phyloP scores from a whole-genome alignment of 106 monocot species.

The Agapanthus africanus region DNA sequence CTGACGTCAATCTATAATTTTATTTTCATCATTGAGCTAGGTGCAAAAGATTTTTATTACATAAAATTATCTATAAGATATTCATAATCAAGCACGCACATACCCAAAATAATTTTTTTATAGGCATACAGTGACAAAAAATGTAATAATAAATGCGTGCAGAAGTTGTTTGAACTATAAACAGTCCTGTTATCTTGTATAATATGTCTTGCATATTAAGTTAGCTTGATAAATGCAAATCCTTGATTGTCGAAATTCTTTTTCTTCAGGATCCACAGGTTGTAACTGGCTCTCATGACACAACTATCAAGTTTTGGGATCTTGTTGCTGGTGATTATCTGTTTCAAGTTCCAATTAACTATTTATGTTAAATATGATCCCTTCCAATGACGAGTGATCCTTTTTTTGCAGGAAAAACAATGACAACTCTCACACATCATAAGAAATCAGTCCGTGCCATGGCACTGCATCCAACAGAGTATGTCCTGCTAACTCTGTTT shows the following conservation, averaged over 20 bases:
- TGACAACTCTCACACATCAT: slow-evolving; percentile 87
- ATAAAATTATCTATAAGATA: neutral
- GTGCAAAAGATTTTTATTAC: too few relatives aligned
- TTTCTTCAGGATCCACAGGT: slow-evolving; percentile 95
- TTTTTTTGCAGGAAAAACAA: slow-evolving; percentile 69
- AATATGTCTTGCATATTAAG: neutral
- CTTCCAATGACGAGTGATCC: neutral
- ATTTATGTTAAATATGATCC: neutral
- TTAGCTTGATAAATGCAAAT: neutral
- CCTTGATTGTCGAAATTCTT: neutral
- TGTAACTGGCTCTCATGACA: slow-evolving; percentile 96
- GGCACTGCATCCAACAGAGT: slow-evolving; percentile 93
- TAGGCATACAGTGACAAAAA: too few relatives aligned
- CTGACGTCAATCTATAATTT: too few relatives aligned
- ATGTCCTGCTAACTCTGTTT: slow-evolving; percentile 10
- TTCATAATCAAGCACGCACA: neutral
- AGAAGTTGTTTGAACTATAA: neutral
- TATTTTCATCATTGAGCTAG: too few relatives aligned
- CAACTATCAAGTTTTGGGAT: slow-evolving; percentile 98
- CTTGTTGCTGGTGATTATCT: slow-evolving; percentile 79
- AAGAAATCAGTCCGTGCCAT: slow-evolving; percentile 97
- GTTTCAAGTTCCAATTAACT: neutral
- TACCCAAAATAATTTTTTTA: too few relatives aligned
- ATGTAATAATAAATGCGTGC: neutral
- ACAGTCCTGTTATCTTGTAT: neutral